Base-by-base conservation (phyloP, 768 basidiomycete genomes). In the Trametes meyenii region DNA sequence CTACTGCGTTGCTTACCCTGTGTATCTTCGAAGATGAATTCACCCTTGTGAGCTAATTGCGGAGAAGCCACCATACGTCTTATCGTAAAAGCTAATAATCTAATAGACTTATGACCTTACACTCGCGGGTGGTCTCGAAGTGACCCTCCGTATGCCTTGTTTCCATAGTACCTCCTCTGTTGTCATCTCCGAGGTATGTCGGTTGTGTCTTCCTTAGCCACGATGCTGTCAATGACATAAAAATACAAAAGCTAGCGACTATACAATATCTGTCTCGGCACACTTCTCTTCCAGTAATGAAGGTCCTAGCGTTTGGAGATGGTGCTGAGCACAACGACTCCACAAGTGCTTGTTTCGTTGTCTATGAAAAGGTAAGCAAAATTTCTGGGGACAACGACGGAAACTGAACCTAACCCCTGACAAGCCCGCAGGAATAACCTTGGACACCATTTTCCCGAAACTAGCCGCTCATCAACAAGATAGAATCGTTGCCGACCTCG, bases 281-380 rank as follows among this genome's bases (percentile, higher is more conserved):
- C 16, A 73, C 72, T 14, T 69, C 73, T 5, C 68, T 75, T 17
- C 74, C 74, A 45, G 66, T 68, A 3, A 70, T 71, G 0, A 55
- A 58, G 6, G 61, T 72, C 8, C 52, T 74, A 16, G 53, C 67
- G 10, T 42, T 63, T 52, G 49, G 60, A 58, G 24, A 12, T n/a
- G 21, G 8, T 43, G 13, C 19, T 17, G 36, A 61, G 13, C 46
- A 57, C 35, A 24, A 36, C 57, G 52, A 52, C 44, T 55, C 50
- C 50, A 53, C 10, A 33, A 33, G 8, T 33, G 29, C 3, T 53
- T 60, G 24, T 60, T 17, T 58, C 65, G 16, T 65, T 64, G 48
- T 74, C 29, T 50, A 67, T 36, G 70, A 74, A 55, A 74, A 73
- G 72, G 72, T 66, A 12, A 10, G 45, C n/a, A 26, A 7, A 1